Base-by-base conservation (phyloP, 495 filamentous ascomycete species). In the Xylaria grammica region DNA sequence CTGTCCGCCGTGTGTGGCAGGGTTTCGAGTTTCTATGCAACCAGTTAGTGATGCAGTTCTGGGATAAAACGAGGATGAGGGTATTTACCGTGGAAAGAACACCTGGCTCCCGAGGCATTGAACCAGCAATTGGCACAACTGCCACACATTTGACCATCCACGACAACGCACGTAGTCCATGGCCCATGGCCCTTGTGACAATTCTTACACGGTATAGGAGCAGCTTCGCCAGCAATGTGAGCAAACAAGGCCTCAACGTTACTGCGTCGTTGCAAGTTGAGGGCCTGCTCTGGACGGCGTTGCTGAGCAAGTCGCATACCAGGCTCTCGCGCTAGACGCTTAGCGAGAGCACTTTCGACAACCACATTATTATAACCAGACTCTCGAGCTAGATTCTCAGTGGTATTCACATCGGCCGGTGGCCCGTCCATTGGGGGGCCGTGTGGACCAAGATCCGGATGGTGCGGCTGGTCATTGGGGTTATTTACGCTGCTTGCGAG, bases 101-200 rank as follows among this genome's bases (percentile, higher is more conserved):
- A 83, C 22, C 81, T 64, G 3, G 81, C 77, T 15, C 81, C 81
- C 17, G 78, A 81, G 7, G 81, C 81, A 34, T 83, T 83, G 59
- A 82, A 83, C 81, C 81, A 83, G 62, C 81, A 83, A 60, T 83
- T 83, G 42, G 81, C 78, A 52, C 81, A 83, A 46, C 80, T 82
- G 4, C 80, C 79, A 38, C 81, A 83, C 79, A 83, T 81, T 67
- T 83, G 80, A 8, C 81, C 81, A 27, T 82, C 78, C 27, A 81
- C 77, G 10, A 83, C 59, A 27, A 83, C 71, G 60, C 81, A 83
- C 17, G 67, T 75, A 1, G 71, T 78, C 81, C 81, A 83, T 1
- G 81, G 81, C 0, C 81, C 81, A 30, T 83, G 80, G 20, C 81
- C 81, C 62, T 83, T 83, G 67, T 81, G 80, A 65, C 81, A 83